phyloP scores from a whole-genome alignment of 1,284 basidiomycete genomes.

The Ceratobasidium sp. region DNA sequence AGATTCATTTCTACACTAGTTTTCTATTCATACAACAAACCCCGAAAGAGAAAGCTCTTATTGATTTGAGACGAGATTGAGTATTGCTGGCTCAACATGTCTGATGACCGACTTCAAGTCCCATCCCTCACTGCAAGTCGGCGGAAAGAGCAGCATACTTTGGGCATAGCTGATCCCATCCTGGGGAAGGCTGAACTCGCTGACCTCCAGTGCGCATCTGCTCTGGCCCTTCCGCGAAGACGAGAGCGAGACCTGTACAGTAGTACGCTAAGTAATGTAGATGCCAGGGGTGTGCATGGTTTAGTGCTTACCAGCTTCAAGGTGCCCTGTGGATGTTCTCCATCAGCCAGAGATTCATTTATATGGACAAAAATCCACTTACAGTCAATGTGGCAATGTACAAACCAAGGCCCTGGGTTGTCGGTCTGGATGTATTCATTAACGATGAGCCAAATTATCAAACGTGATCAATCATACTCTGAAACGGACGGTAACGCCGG shows the following conservation, averaged over 20 bases:
- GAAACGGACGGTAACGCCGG: slow-evolving; percentile 22
- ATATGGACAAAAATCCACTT: neutral
- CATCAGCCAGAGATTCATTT: neutral
- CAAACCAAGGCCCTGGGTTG: slow-evolving; percentile 25
- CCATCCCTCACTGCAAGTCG: slow-evolving; percentile 1
- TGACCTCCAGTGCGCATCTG: slow-evolving; percentile 8
- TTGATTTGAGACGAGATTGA: neutral
- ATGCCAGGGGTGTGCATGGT: neutral
- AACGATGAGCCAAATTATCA: neutral
- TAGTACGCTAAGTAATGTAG: neutral
- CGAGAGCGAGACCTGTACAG: slow-evolving; percentile 17
- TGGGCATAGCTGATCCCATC: slow-evolving; percentile 22
- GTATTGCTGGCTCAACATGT: neutral
- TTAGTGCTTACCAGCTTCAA: slow-evolving; percentile 23
- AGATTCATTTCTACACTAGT: neutral
- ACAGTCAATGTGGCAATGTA: slow-evolving; percentile 36
- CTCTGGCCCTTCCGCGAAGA: slow-evolving; percentile 21
- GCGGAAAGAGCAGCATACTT: slow-evolving; percentile 16
- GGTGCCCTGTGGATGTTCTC: slow-evolving; percentile 5
- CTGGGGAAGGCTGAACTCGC: neutral
- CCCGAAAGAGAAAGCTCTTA: neutral
- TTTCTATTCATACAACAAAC: neutral
- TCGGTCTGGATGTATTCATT: neutral
- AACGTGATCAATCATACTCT: neutral
- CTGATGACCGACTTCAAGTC: neutral